Percentiles rank a stretch among this genome's conserved stretches.
Conservation (phyloP, 2,329 filamentous ascomycete genomes). For the Zymoseptoria ardabiliae region DNA sequence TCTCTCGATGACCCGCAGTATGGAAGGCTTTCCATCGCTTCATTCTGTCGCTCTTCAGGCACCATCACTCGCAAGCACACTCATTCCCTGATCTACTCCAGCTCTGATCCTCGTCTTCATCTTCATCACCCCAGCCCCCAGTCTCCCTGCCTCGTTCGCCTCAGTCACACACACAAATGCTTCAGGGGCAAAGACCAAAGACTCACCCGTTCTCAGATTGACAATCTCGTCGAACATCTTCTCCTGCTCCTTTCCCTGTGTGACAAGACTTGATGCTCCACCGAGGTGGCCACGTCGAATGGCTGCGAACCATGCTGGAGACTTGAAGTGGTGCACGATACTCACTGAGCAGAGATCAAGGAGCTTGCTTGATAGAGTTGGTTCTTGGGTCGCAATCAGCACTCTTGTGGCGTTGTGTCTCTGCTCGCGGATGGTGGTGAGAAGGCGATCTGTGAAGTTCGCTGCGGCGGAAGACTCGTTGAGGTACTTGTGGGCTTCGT, state of each 20-base stretch:
- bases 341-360: slow-evolving; percentile 66
- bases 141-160: slow-evolving; percentile 14
- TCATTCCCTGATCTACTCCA: slow-evolving; percentile 24
- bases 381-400: slow-evolving; percentile 70
- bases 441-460: slow-evolving; percentile 54
- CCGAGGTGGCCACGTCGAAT: slow-evolving; percentile 44
- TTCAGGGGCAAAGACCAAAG: slow-evolving; percentile 27
- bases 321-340: slow-evolving; percentile 64
- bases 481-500: slow-evolving; percentile 69
- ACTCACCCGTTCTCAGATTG: slow-evolving; percentile 25
- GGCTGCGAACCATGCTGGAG: slow-evolving; percentile 53
- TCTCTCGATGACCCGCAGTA: neutral
- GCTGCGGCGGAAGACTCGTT: slow-evolving; percentile 47
- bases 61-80: slow-evolving; percentile 16
- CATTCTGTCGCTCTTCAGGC: neutral
- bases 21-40: neutral
- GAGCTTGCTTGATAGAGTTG: slow-evolving; percentile 59
- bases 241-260: slow-evolving; percentile 3
- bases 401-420: slow-evolving; percentile 58
- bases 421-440: slow-evolving; percentile 60
- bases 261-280: slow-evolving; percentile 28
- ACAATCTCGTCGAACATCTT: slow-evolving; percentile 27
- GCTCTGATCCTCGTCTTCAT: slow-evolving; percentile 25
- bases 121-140: slow-evolving; percentile 17
- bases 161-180: slow-evolving; percentile 19